Percentiles rank a stretch among this genome's conserved stretches.
Evolutionary conservation across 768 basidiomycete genomes (phyloP).

Genomic region (Collybiopsis luxurians): DNA sequence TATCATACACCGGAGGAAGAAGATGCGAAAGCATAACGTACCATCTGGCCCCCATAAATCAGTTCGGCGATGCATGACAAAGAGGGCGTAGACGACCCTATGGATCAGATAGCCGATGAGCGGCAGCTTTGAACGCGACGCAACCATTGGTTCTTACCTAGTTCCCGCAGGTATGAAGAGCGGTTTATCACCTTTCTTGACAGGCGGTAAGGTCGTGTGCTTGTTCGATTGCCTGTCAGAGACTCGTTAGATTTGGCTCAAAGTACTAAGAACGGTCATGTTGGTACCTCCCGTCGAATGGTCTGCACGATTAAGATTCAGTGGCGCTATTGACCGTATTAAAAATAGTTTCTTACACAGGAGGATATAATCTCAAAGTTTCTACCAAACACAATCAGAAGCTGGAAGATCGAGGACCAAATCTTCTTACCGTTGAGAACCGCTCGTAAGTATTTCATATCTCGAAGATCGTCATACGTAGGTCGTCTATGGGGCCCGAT

Average conservation of each 20-base stretch:
- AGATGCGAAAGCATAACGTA: slow-evolving; percentile 18
- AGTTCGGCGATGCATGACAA: slow-evolving; percentile 58
- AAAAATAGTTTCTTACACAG: slow-evolving; percentile 26
- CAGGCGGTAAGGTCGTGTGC: slow-evolving; percentile 17
- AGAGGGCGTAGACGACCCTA: slow-evolving; percentile 45
- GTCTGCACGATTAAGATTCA: slow-evolving; percentile 14
- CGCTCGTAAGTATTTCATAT: slow-evolving; percentile 58
- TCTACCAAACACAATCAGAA: slow-evolving; percentile 27
- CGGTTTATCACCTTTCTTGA: slow-evolving; percentile 17
- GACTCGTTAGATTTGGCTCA: too few relatives aligned
- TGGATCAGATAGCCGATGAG: background rate
- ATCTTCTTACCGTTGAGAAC: slow-evolving; percentile 46
- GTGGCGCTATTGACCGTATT: background rate
- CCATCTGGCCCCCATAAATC: slow-evolving; percentile 72
- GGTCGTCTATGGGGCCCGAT: slow-evolving; percentile 43
- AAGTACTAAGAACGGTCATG: background rate
- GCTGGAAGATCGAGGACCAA: background rate
- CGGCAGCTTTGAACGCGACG: background rate
- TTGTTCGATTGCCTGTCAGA: slow-evolving; percentile 16
- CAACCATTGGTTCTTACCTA: slow-evolving; percentile 15
- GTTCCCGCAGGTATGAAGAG: slow-evolving; percentile 29
- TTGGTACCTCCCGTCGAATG: background rate
- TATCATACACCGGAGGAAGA: background rate
- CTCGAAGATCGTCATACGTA: slow-evolving; percentile 52
- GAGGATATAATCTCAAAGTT: slow-evolving; percentile 50